These are phyloP conservation scores for Fragilariopsis cylindrus DNA, from an alignment of 108 stramenopile species.

Conservation along the genomic window DNA sequence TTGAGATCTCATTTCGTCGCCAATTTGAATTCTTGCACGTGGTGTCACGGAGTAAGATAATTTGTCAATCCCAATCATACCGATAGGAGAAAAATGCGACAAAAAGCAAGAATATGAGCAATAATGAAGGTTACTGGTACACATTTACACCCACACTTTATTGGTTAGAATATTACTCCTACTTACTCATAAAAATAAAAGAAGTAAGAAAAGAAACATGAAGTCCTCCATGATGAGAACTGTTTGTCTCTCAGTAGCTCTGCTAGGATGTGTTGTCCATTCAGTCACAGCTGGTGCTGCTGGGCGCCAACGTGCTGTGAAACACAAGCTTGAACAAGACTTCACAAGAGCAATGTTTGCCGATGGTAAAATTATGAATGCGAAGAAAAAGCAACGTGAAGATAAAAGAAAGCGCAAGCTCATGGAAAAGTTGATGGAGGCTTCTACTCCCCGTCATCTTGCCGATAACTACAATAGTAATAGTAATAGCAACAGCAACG, in stretches of 20 bases:
- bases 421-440: conserved; percentile 13
- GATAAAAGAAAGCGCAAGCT: conserved; percentile 26
- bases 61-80: no score
- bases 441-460: conserved; percentile 19
- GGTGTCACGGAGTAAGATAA: no score
- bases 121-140: no score
- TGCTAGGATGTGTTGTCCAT: conserved; percentile 4
- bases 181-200: not conserved
- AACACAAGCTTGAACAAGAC: conserved; percentile 9
- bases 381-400: conserved; percentile 28
- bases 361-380: conserved; percentile 19
- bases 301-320: not conserved
- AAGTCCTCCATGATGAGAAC: not conserved
- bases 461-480: conserved; percentile 1
- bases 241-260: not conserved
- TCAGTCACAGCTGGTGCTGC: not conserved
- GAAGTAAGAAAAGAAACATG: not conserved
- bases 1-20: no score
- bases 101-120: no score
- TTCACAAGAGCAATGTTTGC: conserved; percentile 39
- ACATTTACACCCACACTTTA: no score
- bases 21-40: no score
- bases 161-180: no score
- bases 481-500: conserved; percentile 11
- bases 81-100: no score